Conservation (phyloP, 169 alveolate species). For the Theileria annulata region DNA sequence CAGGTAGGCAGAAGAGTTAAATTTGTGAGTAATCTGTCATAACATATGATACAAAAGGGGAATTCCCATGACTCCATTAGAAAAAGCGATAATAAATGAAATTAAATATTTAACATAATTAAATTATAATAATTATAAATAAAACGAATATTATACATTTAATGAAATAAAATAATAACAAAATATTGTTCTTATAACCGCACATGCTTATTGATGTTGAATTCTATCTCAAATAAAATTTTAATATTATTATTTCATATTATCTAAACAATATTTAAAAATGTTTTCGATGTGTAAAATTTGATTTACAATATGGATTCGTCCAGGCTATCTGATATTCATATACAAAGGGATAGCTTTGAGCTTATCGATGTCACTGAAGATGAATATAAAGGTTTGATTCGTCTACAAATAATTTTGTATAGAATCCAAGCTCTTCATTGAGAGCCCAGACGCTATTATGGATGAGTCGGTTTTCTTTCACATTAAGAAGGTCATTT, state of each 20-base stretch:
- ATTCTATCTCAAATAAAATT: not conserved
- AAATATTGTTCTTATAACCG: not conserved
- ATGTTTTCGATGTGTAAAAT: conserved; percentile 2
- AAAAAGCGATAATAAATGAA: not conserved
- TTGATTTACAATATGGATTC: conserved; percentile 12
- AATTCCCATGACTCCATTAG: conserved; percentile 53
- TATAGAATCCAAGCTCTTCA: conserved; percentile 50
- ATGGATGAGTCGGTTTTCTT: conserved; percentile 74
- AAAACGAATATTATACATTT: not conserved
- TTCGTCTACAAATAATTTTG: not conserved
- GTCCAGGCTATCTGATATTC: conserved; percentile 6
- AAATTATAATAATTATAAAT: not conserved
- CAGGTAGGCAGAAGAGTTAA: conserved; percentile 48
- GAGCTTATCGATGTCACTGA: conserved; percentile 32
- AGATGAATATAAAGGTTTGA: conserved; percentile 36
- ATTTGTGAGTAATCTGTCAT: conserved; percentile 34
- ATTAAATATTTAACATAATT: too few species aligned
- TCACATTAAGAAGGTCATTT: conserved; percentile 69
- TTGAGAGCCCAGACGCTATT: conserved; percentile 71
- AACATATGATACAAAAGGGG: conserved; percentile 65
- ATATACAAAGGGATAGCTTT: conserved; percentile 26
- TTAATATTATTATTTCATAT: not conserved
- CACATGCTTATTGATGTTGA: not conserved
- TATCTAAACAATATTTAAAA: not conserved
- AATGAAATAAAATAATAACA: not conserved